These are phyloP conservation scores for Microbotryum lychnidis-dioicae DNA, from an alignment of 1,284 basidiomycete genomes.

Conservation along the genomic window DNA sequence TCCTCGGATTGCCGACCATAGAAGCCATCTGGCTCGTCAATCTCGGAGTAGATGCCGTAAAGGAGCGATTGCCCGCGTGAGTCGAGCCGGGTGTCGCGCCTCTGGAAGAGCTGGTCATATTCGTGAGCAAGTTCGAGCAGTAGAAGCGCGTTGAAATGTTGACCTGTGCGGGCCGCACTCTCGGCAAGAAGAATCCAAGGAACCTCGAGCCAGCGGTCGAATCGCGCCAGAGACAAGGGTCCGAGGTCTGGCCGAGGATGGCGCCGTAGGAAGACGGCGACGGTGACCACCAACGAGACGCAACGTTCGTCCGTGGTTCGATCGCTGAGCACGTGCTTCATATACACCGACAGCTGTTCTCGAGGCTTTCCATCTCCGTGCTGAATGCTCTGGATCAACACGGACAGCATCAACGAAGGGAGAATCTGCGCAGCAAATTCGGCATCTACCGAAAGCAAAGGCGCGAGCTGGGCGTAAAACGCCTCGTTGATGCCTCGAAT, in stretches of 20 bases:
- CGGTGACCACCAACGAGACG: conserved; percentile 60
- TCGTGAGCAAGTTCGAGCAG: conserved; percentile 77
- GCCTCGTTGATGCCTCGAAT: conserved; percentile 50
- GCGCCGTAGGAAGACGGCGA: conserved; percentile 67
- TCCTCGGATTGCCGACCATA: conserved; percentile 80
- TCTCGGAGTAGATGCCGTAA: conserved; percentile 85
- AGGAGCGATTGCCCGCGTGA: conserved; percentile 55
- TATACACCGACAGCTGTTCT: conserved; percentile 30
- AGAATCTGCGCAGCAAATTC: conserved; percentile 59
- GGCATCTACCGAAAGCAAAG: conserved; percentile 52
- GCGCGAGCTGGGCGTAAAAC: conserved; percentile 61
- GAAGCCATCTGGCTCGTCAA: conserved; percentile 96
- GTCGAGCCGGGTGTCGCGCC: conserved; percentile 10
- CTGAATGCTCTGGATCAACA: conserved; percentile 46
- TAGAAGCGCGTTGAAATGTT: conserved; percentile 78
- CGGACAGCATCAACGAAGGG: conserved; percentile 64
- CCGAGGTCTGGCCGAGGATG: conserved; percentile 44
- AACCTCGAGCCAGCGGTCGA: conserved; percentile 76
- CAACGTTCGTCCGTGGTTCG: conserved; percentile 41
- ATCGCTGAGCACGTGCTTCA: conserved; percentile 47
- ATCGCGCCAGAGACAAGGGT: conserved; percentile 48
- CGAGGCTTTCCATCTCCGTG: neutral
- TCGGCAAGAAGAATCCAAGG: conserved; percentile 63
- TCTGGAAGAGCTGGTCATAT: conserved; percentile 39
- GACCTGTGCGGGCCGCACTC: conserved; percentile 66